Conservation (phyloP, 1,284 basidiomycete genomes). For the Wallemia ichthyophaga region DNA sequence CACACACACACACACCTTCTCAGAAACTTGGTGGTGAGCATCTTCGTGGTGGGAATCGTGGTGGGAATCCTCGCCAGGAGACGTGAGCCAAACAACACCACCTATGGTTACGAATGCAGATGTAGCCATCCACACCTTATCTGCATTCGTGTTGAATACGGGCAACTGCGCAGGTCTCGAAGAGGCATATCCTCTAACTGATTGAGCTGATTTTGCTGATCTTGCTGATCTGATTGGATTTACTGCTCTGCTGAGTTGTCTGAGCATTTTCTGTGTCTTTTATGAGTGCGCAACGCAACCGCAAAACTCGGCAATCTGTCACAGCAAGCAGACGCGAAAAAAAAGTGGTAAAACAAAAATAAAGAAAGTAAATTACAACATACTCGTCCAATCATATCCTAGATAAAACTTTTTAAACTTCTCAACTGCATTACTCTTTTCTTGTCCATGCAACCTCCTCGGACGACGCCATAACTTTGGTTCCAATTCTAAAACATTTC, state of each 20-base stretch:
- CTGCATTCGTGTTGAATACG: neutral
- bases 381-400: slow-evolving; percentile 16
- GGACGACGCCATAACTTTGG: slow-evolving; percentile 63
- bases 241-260: neutral
- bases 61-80: neutral
- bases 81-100: neutral
- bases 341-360: too few relatives aligned
- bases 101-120: neutral
- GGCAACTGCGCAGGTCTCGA: neutral
- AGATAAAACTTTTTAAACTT: slow-evolving; percentile 27
- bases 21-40: neutral
- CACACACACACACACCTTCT: too few relatives aligned
- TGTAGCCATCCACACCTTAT: neutral
- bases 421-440: slow-evolving; percentile 36
- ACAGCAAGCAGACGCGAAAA: too few relatives aligned
- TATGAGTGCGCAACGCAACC: too few relatives aligned
- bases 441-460: slow-evolving; percentile 32
- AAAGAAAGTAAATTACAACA: neutral
- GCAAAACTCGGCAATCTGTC: too few relatives aligned
- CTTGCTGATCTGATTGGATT: too few relatives aligned
- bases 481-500: slow-evolving; percentile 63
- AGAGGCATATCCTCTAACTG: neutral
- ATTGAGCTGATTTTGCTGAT: too few relatives aligned
- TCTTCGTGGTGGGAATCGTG: neutral
- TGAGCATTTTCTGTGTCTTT: too few relatives aligned